Evolutionary conservation across 805 yeast genomes (phyloP), one percentile per base, ranked within the genome.

Genomic region (Lipomyces oligophaga): DNA sequence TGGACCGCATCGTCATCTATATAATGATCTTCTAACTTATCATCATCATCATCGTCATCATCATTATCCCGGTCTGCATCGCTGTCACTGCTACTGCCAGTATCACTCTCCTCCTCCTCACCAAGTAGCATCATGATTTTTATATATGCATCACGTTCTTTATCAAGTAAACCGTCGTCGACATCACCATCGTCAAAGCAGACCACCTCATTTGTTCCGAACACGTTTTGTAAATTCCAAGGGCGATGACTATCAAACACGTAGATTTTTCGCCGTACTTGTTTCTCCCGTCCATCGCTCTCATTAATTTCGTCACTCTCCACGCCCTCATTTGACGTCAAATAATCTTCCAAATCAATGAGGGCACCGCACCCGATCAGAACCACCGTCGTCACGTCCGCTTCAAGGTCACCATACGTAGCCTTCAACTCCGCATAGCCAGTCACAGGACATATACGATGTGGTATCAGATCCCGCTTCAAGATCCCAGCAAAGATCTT

Each of bases 171-270:
- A 11, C 53, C 79, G 28, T 74, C 76, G 26, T 81, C 85, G 1
- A 84, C 73, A 38, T 71, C 70, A 0, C 96, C 96, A 63, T 90
- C 97, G 61, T 89, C 97, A 50, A 89, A 76, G 64, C 97, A 89
- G 5, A 32, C 30, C 15, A 93, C 78, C 53, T 79, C 73, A 7
- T 79, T 78, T 5, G 90, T 81, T 1, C 95, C 96, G 71, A 85
- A 89, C 38, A 93, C 60, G 62, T 93, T 93, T 63, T 89, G 96
- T 54, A 93, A 69, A 66, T 89, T 89, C 97, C 98, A 93, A 3
- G 98, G 99, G 54, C 97, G 71, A 55, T 85, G 93, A 2, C 95
- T 88, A 66, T 93, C 99, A 45, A 93, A 73, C 8, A 94, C 77
- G 59, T 86, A 94, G 2, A 90, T 76, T 46, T 74, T 78, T 54